phyloP scores from a whole-genome alignment of 495 filamentous ascomycete species.

The Penicillium verhagenii region DNA sequence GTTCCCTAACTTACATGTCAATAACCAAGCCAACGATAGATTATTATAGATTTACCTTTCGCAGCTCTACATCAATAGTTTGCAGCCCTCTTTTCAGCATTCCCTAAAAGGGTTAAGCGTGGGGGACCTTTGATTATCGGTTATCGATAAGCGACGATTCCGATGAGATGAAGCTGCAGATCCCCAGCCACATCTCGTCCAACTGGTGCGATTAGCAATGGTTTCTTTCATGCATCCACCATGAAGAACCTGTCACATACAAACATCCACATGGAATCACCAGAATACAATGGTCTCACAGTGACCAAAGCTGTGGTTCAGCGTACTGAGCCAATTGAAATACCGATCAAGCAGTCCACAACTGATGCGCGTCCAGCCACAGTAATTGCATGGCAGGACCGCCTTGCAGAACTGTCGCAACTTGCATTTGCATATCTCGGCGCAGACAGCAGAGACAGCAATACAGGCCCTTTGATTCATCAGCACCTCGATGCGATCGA shows the following conservation, averaged over 20 bases:
- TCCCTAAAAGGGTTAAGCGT: conserved; percentile 16
- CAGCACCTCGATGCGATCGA: conserved; percentile 35
- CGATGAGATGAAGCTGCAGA: background rate
- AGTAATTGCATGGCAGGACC: conserved; percentile 17
- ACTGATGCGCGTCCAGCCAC: conserved; percentile 4
- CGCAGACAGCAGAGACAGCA: conserved; percentile 5
- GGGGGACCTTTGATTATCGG: conserved; percentile 15
- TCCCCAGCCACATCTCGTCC: conserved; percentile 2
- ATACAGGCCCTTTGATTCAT: conserved; percentile 23
- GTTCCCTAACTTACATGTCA: background rate
- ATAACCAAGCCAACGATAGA: too few relatives aligned
- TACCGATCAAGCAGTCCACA: background rate
- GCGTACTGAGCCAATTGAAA: background rate
- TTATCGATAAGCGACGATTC: conserved; percentile 20
- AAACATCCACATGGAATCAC: background rate
- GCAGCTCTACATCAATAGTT: background rate
- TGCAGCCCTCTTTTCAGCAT: background rate
- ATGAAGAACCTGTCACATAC: background rate
- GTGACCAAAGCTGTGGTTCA: background rate
- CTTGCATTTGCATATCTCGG: conserved; percentile 14
- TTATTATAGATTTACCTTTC: too few relatives aligned
- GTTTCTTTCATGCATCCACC: background rate
- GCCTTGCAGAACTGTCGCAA: conserved; percentile 27
- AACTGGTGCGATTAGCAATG: background rate
- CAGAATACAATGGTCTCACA: background rate